Base-by-base conservation (phyloP, 1,139 yeast species). In the Magnusiomyces sp. region DNA sequence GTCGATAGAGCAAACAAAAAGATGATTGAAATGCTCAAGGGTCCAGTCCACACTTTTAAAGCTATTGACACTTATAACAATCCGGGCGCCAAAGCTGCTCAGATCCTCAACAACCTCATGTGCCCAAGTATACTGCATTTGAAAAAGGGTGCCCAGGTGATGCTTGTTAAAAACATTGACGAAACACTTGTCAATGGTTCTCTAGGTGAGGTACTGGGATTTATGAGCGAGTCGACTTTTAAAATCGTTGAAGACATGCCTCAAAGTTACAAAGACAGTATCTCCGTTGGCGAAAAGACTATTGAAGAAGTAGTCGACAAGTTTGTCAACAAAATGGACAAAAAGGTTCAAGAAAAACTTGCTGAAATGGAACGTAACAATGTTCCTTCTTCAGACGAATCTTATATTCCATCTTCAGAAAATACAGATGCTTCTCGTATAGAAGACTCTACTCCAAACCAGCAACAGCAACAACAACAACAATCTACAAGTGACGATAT, bases 151-250 rank as follows among this genome's bases (percentile, higher is more conserved):
- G 92, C 97, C 0, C 98, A 92, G 67, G 98, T 92, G 0, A 94
- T 92, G 98, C 82, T 94, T 74, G 78, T 92, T 53, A 92, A 92
- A 65, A 94, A 92, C 63, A 75, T 86, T 51, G 97, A 90, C 64
- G 88, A 81, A 27, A 79, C 84, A 0, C 72, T 92, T 44, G 98
- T 94, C 3, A 92, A 92, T 66, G 99, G 99, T 0, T 82, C 96
- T 0, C 69, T 92, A 44, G 99, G 99, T 0, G 83, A 76, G 54
- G 90, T 92, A 1, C 66, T 89, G 31, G 95, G 80, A 51, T 90
- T 92, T 59, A 71, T 83, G 62, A 79, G 76, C 50, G 76, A 77
- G 17, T 79, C 79, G 34, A 75, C 81, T 0, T 60, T 70, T 52
- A 54, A 50, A 42, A 50, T 57, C 48, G 48, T 58, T 13, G 52